These are phyloP conservation scores for Coemansia erecta DNA, from an alignment of 192 early-diverging fungal species.

Conservation along the genomic window DNA sequence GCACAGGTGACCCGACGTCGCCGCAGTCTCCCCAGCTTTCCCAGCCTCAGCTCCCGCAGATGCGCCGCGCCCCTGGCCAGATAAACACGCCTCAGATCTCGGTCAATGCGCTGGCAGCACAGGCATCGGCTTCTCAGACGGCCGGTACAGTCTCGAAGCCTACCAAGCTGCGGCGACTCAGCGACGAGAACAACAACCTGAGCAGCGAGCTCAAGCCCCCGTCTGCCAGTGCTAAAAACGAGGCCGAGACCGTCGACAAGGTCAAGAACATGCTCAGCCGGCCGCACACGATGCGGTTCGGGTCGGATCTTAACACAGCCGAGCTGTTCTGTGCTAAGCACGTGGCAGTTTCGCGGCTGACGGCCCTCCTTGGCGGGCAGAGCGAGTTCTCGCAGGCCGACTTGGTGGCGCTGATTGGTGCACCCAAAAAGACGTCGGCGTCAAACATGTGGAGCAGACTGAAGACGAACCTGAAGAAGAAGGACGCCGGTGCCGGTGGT, in stretches of 20 bases:
- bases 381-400: conserved; percentile 70
- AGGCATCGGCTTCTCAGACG: conserved; percentile 1
- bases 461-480: conserved; percentile 62
- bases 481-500: conserved; percentile 33
- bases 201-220: not conserved
- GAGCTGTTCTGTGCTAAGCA: conserved; percentile 83
- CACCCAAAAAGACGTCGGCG: conserved; percentile 63
- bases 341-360: conserved; percentile 74
- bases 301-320: conserved; percentile 63
- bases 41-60: conserved; percentile 3
- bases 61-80: conserved; percentile 28
- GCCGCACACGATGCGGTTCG: conserved; percentile 49
- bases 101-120: conserved; percentile 11
- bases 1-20: conserved; percentile 13
- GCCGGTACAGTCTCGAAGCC: conserved; percentile 15
- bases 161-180: conserved; percentile 34
- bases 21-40: conserved; percentile 6
- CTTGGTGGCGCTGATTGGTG: conserved; percentile 72
- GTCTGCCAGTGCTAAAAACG: conserved; percentile 3
- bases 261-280: conserved; percentile 52
- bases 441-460: conserved; percentile 70
- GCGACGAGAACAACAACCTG: conserved; percentile 26
- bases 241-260: conserved; percentile 36
- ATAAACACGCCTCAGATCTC: conserved; percentile 22
- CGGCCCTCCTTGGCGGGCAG: conserved; percentile 62